These are phyloP conservation scores for Podospora bellae-mahoneyi DNA, from an alignment of 495 filamentous ascomycete species.

Conservation along the genomic window DNA sequence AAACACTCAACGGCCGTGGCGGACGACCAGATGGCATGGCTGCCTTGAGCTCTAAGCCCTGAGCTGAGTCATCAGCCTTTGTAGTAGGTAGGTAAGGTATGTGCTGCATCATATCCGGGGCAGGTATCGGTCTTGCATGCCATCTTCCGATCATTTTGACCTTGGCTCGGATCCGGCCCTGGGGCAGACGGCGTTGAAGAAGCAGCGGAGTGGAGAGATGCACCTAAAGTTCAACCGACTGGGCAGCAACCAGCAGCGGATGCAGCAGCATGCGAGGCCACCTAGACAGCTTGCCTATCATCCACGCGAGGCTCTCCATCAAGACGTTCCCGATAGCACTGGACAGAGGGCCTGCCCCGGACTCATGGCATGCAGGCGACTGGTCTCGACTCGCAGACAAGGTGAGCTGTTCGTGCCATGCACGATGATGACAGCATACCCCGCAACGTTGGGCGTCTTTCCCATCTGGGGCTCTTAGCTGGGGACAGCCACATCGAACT, in stretches of 20 bases:
- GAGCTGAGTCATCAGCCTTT: conserved; percentile 20
- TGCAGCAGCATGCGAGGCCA: conserved; percentile 7
- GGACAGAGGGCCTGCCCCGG: conserved; percentile 15
- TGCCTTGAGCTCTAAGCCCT: background rate
- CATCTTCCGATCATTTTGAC: conserved; percentile 4
- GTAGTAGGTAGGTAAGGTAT: background rate
- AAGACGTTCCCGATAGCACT: conserved; percentile 27
- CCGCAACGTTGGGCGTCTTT: conserved; percentile 1
- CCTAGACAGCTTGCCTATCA: conserved; percentile 25
- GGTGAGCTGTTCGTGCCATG: conserved; percentile 1
- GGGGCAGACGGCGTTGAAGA: conserved; percentile 9
- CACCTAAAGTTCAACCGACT: conserved; percentile 10
- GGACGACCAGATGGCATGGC: background rate
- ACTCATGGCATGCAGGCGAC: conserved; percentile 25
- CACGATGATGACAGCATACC: conserved; percentile 18
- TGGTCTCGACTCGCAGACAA: conserved; percentile 17
- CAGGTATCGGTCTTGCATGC: background rate
- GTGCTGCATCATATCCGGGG: background rate
- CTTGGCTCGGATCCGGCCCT: conserved; percentile 15
- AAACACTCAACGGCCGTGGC: background rate
- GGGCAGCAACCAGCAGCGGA: conserved; percentile 11
- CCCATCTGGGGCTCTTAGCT: conserved; percentile 4
- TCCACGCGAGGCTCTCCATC: conserved; percentile 22
- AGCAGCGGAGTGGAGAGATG: background rate
- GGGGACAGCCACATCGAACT: background rate